These are phyloP conservation scores for Heliamphora pulchella DNA, from an alignment of 179 eudicot genomes.

Conservation along the genomic window DNA sequence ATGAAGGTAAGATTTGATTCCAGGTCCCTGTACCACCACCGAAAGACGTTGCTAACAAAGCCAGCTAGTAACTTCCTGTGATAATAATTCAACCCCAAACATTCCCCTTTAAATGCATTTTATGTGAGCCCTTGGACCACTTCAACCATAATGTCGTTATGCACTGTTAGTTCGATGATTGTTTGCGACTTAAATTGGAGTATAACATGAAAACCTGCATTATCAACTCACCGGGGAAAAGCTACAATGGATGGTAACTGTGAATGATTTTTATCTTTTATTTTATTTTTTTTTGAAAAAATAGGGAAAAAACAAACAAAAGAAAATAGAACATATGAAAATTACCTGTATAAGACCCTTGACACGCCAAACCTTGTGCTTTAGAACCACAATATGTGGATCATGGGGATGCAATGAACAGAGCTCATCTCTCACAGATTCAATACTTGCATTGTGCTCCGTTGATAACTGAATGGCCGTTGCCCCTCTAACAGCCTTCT, in stretches of 20 bases:
- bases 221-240: neutral
- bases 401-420: slow-evolving; percentile 48
- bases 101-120: neutral
- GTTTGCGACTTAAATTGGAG: neutral
- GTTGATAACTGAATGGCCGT: slow-evolving; percentile 44
- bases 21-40: no score
- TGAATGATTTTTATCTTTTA: neutral
- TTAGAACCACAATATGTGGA: slow-evolving; percentile 46
- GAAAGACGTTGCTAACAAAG: no score
- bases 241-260: neutral
- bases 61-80: no score
- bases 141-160: neutral
- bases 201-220: neutral
- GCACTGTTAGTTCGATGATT: neutral
- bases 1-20: no score
- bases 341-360: slow-evolving; percentile 76
- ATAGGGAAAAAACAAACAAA: neutral
- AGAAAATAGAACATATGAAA: neutral
- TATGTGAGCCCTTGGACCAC: neutral
- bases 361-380: slow-evolving; percentile 61
- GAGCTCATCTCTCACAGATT: slow-evolving; percentile 46
- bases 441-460: slow-evolving; percentile 56
- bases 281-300: no score
- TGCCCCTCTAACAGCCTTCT: slow-evolving; percentile 13
- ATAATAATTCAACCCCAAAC: neutral